A percentile compares a stretch with the other conserved stretches of the same genome.
Conservation (phyloP, 495 filamentous ascomycete species). For the Lepidopterella palustris region DNA sequence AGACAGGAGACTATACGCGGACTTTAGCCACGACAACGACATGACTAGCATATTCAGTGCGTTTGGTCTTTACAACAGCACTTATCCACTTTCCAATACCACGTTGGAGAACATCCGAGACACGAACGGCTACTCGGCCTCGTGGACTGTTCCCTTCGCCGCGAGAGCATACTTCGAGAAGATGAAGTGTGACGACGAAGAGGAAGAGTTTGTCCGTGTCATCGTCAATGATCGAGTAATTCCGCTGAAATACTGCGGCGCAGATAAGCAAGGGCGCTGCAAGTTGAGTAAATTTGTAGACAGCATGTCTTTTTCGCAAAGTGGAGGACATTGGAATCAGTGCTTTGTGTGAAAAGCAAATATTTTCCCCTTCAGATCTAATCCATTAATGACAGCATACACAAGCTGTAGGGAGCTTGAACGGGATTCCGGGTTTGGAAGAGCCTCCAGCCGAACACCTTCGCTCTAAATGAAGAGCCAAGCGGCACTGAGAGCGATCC, state of each 20-base stretch:
- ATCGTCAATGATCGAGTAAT: constrained; percentile 78
- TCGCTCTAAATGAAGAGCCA: neutral
- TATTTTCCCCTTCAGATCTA: neutral
- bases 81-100: constrained; percentile 43
- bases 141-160: constrained; percentile 75
- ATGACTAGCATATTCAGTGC: constrained; percentile 68
- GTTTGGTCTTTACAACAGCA: constrained; percentile 64
- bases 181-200: constrained; percentile 54
- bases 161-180: constrained; percentile 76
- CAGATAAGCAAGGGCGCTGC: constrained; percentile 63
- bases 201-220: constrained; percentile 60
- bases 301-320: constrained; percentile 62
- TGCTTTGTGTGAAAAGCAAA: constrained; percentile 55
- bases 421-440: neutral
- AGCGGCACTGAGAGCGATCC: too few relatives aligned
- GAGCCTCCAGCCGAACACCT: neutral
- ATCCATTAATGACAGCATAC: neutral
- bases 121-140: constrained; percentile 56
- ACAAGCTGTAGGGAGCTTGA: neutral
- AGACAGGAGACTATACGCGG: constrained; percentile 59
- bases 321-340: constrained; percentile 61
- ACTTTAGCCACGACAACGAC: constrained; percentile 85
- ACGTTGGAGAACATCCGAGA: constrained; percentile 40
- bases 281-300: constrained; percentile 57
- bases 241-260: constrained; percentile 58